Evolutionary conservation across 352 stramenopile genomes (phyloP).

Genomic region (Phytophthora pseudosyringae): DNA sequence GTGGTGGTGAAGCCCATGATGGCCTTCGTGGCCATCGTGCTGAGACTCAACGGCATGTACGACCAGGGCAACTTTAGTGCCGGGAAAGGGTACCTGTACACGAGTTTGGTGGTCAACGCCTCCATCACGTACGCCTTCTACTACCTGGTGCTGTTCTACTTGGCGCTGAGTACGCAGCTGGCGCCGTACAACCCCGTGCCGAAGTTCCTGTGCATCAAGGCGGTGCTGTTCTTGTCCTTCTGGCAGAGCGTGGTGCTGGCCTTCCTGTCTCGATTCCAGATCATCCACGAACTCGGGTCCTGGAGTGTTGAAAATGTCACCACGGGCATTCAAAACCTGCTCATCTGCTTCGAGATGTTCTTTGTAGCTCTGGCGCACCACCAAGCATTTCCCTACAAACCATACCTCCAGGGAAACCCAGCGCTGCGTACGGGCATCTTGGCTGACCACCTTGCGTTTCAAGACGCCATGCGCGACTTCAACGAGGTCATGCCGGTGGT

Average conservation of each 20-base stretch:
- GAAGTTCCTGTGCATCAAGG: slow-evolving; percentile 99
- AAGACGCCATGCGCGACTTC: slow-evolving; percentile 95
- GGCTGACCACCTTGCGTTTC: slow-evolving; percentile 93
- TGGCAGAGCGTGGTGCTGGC: slow-evolving; percentile 96
- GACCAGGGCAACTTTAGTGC: slow-evolving; percentile 88
- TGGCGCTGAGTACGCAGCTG: slow-evolving; percentile 91
- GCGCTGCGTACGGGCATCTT: slow-evolving; percentile 80
- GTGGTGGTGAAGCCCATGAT: slow-evolving; percentile 95
- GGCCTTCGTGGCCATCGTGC: slow-evolving; percentile 86
- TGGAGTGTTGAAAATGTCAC: slow-evolving; percentile 96
- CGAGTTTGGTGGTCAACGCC: slow-evolving; percentile 95
- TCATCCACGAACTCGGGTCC: slow-evolving; percentile 91
- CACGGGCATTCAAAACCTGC: slow-evolving; percentile 97
- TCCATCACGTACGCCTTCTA: slow-evolving; percentile 98
- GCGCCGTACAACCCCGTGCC: slow-evolving; percentile 94
- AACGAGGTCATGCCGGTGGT: slow-evolving; percentile 91
- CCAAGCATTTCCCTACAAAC: slow-evolving; percentile 94
- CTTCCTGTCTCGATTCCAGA: slow-evolving; percentile 88
- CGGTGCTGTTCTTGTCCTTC: slow-evolving; percentile 98
- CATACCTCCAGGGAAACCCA: slow-evolving; percentile 65
- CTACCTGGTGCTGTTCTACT: slow-evolving; percentile 98
- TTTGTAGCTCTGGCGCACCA: slow-evolving; percentile 97
- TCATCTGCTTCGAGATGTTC: slow-evolving; percentile 99
- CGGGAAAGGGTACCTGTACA: slow-evolving; percentile 90
- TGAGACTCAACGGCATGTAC: slow-evolving; percentile 83